Conservation (phyloP, 2,329 filamentous ascomycete genomes). For the Ascochyta clinopodiicola region DNA sequence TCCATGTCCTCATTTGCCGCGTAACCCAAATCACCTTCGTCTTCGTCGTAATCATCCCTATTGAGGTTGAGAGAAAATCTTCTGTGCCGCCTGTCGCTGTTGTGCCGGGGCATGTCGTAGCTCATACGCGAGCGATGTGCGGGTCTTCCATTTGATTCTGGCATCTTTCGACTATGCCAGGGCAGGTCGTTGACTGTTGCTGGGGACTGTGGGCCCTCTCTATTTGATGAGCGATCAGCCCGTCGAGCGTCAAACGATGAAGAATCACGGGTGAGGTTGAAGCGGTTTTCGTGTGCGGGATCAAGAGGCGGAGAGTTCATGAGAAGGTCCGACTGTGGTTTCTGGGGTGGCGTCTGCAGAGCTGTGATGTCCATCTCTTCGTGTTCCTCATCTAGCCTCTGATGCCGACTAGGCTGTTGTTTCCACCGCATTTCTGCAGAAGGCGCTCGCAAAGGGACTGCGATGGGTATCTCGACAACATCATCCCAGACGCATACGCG, state of each 20-base stretch:
- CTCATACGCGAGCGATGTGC: constrained; percentile 49
- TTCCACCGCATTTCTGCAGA: constrained; percentile 83
- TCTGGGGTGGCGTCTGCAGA: constrained; percentile 63
- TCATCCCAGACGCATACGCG: constrained; percentile 99
- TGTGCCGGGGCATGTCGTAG: constrained; percentile 48
- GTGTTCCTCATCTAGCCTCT: constrained; percentile 57
- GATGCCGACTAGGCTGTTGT: constrained; percentile 51
- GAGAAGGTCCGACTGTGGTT: constrained; percentile 70
- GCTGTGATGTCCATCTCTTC: constrained; percentile 93
- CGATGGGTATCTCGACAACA: constrained; percentile 92
- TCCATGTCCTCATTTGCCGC: constrained; percentile 94
- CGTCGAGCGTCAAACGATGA: constrained; percentile 50
- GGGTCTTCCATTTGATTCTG: constrained; percentile 28
- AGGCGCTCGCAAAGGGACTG: constrained; percentile 84
- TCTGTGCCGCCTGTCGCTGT: constrained; percentile 41
- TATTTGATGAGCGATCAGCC: constrained; percentile 17
- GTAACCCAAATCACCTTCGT: constrained; percentile 93
- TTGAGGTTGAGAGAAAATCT: constrained; percentile 54
- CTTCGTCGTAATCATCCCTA: constrained; percentile 58
- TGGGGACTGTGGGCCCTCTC: constrained; percentile 36
- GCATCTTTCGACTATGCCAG: constrained; percentile 31
- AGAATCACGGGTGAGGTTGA: constrained; percentile 56
- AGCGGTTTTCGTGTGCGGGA: constrained; percentile 50
- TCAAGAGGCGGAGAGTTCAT: constrained; percentile 63
- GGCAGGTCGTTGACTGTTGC: constrained; percentile 44